A percentile compares a stretch with the other conserved stretches of the same genome.
Conservation (phyloP, 805 yeast genomes). For the Dipodascopsis uninucleata region DNA sequence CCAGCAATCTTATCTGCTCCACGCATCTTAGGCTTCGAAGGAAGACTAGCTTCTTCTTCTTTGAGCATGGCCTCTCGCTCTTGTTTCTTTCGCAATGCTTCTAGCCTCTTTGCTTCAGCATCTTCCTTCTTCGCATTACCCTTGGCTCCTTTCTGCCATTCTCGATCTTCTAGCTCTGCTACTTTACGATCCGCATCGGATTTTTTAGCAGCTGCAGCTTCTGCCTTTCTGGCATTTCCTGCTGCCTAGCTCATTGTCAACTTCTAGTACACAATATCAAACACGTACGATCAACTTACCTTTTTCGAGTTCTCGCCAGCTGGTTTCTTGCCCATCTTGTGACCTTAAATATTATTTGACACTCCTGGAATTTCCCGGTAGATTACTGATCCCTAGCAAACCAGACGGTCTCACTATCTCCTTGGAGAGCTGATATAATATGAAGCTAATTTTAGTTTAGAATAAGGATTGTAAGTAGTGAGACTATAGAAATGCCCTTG, state of each 20-base stretch:
- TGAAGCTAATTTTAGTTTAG: too few species aligned
- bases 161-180: constrained; percentile 55
- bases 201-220: constrained; percentile 54
- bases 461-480: too few species aligned
- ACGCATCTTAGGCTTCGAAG: constrained; percentile 54
- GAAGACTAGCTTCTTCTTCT: constrained; percentile 63
- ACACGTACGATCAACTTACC: neutral
- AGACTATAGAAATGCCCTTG: too few species aligned
- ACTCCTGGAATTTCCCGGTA: too few species aligned
- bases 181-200: constrained; percentile 47
- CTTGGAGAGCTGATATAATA: too few species aligned
- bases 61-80: constrained; percentile 66
- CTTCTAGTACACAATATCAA: neutral
- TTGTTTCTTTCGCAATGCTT: constrained; percentile 74
- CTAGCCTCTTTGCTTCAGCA: constrained; percentile 66
- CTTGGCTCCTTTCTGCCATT: constrained; percentile 72
- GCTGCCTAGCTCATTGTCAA: too few species aligned
- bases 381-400: too few species aligned
- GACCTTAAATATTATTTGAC: too few species aligned
- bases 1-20: constrained; percentile 67
- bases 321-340: too few species aligned
- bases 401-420: too few species aligned
- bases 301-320: neutral
- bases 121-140: constrained; percentile 66
- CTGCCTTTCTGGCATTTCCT: constrained; percentile 48